Conservation (phyloP, 2,329 filamentous ascomycete species). For the Aphanoascus verrucosus region DNA sequence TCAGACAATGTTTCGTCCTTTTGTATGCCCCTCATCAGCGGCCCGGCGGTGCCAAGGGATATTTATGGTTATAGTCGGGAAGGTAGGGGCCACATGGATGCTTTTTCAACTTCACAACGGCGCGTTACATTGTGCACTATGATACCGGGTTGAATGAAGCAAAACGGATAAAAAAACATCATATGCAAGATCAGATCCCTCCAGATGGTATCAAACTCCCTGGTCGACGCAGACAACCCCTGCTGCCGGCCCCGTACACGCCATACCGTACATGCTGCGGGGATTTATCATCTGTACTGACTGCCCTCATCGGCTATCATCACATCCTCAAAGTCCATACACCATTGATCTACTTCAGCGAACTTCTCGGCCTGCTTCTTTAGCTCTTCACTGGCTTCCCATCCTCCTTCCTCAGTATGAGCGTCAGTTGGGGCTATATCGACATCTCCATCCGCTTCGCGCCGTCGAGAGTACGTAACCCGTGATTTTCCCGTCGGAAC, state of each 20-base stretch:
- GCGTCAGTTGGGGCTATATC: neutral
- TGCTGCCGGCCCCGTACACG: neutral
- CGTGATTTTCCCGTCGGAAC: neutral
- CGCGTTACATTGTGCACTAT: neutral
- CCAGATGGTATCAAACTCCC: neutral
- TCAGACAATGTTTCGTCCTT: neutral
- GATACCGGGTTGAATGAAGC: neutral
- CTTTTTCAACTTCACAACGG: neutral
- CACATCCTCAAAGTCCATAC: conserved; percentile 37
- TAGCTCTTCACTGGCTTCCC: conserved; percentile 28
- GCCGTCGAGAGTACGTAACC: conserved; percentile 10
- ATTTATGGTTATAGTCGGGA: conserved; percentile 4
- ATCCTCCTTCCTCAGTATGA: conserved; percentile 12
- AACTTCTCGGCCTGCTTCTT: conserved; percentile 30
- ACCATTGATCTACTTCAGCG: conserved; percentile 34
- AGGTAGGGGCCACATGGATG: neutral
- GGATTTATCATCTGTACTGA: conserved; percentile 14
- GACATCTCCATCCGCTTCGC: neutral
- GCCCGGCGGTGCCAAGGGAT: neutral
- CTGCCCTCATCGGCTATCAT: conserved; percentile 21
- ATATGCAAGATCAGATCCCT: neutral
- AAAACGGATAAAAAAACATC: neutral
- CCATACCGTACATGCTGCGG: neutral
- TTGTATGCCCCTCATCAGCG: conserved; percentile 5
- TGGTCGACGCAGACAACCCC: neutral